Evolutionary conservation across 2,329 filamentous ascomycete genomes (phyloP).

Genomic region (Plectosphaerella sp.): DNA sequence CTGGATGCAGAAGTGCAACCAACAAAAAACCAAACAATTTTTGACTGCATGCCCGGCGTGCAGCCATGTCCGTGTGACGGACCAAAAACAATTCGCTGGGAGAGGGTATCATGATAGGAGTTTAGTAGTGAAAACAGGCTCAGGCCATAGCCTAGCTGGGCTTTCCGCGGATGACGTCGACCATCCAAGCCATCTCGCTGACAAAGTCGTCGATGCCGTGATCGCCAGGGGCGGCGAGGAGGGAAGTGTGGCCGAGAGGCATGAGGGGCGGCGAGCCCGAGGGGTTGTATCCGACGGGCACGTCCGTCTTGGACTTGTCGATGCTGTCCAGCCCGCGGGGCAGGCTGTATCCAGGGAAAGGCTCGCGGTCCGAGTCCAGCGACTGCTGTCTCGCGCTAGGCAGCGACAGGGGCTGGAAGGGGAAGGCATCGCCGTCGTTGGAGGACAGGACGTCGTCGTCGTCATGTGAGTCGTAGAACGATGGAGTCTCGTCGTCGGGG

Average conservation of each 20-base stretch:
- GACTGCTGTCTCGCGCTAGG: slow-evolving; percentile 10
- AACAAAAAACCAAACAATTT: too few species aligned
- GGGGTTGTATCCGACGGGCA: neutral
- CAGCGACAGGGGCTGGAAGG: slow-evolving; percentile 17
- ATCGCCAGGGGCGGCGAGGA: slow-evolving; percentile 29
- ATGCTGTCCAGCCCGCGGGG: slow-evolving; percentile 25
- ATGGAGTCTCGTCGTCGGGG: slow-evolving; percentile 35
- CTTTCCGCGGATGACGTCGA: slow-evolving; percentile 37
- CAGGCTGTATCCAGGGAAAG: slow-evolving; percentile 42
- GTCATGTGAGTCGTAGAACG: slow-evolving; percentile 43
- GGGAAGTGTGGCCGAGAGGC: slow-evolving; percentile 7
- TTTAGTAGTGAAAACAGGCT: neutral
- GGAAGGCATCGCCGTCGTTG: slow-evolving; percentile 29
- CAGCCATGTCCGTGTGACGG: too few species aligned
- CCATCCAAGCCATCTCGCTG: slow-evolving; percentile 48
- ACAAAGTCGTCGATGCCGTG: slow-evolving; percentile 34
- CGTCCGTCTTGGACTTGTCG: slow-evolving; percentile 11
- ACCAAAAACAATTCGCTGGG: too few species aligned
- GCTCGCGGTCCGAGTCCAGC: slow-evolving; percentile 17
- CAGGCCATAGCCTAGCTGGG: slow-evolving; percentile 8
- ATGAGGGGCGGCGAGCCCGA: slow-evolving; percentile 5
- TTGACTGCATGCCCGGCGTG: too few species aligned
- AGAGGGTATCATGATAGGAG: slow-evolving; percentile 1
- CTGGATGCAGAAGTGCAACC: too few species aligned
- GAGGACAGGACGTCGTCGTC: slow-evolving; percentile 28